Percentiles rank a stretch among this genome's conserved stretches.
phyloP scores from a whole-genome alignment of 73 alveolate genomes.

The Paramecium octaurelia region DNA sequence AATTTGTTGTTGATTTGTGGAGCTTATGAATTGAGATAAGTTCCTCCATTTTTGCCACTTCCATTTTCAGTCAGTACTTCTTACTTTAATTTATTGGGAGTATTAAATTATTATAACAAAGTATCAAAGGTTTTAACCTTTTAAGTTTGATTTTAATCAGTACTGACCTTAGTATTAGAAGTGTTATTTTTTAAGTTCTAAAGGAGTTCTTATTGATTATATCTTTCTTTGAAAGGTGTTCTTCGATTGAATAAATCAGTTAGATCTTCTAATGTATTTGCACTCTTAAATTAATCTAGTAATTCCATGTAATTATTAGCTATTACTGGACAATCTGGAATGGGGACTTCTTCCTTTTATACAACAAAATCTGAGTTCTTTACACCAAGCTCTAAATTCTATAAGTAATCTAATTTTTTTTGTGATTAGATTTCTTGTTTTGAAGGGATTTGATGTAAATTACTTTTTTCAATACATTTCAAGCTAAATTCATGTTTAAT shows the following conservation, averaged over 20 bases:
- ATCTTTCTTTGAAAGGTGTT: not conserved
- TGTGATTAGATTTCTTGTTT: not conserved
- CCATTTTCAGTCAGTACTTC: not conserved
- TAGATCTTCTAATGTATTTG: constrained; percentile 7
- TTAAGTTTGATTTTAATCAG: not conserved
- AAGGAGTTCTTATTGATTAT: not conserved
- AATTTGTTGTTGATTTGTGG: not conserved
- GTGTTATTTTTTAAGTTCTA: not conserved
- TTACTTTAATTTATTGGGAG: not conserved
- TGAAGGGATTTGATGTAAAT: not conserved
- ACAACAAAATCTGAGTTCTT: not conserved
- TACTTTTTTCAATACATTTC: not conserved
- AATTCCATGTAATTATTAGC: not conserved
- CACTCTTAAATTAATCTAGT: constrained; percentile 17
- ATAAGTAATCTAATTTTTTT: not conserved
- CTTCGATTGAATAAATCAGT: not conserved
- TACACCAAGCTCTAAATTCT: not conserved
- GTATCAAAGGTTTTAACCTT: not conserved
- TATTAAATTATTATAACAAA: not conserved
- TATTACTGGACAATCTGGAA: not conserved
- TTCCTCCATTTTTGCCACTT: not conserved
- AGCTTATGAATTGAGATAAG: not conserved
- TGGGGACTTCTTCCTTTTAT: not conserved
- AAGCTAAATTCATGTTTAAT: not conserved
- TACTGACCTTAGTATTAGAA: not conserved